Evolutionary conservation across 768 basidiomycete genomes (phyloP), one percentile per base, ranked within the genome.

Genomic region (Phaeotremella skinneri): DNA sequence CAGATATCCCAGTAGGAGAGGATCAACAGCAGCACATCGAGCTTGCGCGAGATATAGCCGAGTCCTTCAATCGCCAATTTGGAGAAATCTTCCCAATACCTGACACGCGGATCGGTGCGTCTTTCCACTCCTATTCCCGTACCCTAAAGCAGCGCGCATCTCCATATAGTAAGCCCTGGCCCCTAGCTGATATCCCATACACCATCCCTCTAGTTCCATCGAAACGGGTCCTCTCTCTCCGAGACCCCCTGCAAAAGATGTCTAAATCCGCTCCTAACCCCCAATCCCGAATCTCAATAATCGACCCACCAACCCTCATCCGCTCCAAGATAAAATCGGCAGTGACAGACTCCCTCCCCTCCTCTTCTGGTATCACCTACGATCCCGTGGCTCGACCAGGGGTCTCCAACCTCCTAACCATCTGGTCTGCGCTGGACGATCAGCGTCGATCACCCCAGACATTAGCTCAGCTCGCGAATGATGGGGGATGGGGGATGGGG

Each of bases 21-120:
- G 94, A 98, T 75, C 94, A 97, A 72, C 84, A 85, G 21, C 94
- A 98, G 78, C 94, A 98, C 70, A 83, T 97, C 41, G 92, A 96
- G 69, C 84, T 98, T 0, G 83, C 83, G 17, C 85, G 91, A 29
- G 90, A 93, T 67, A 78, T 96, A 11, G 91, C 90, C 0, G 84
- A 89, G 17, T 79, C 78, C 6, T 94, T 94, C 79, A 97, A 97
- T 73, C 81, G 83, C 6, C 82, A 81, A 17, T 90, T 85, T 74
- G 70, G 39, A 17, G 79, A 81, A 0, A 73, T 87, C 61, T 94
- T 98, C 68, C 85, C 87, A 0, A 64, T 88, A 0, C 91, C 93
- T 0, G 78, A 82, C 31, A 83, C 84, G 57, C 77, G 91, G 23
- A 84, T 85, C 64, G 89, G 93, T 93, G 70, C 49, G 88, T 80